Conservation (phyloP, 2,329 filamentous ascomycete genomes). For the Thielaviopsis populi region DNA sequence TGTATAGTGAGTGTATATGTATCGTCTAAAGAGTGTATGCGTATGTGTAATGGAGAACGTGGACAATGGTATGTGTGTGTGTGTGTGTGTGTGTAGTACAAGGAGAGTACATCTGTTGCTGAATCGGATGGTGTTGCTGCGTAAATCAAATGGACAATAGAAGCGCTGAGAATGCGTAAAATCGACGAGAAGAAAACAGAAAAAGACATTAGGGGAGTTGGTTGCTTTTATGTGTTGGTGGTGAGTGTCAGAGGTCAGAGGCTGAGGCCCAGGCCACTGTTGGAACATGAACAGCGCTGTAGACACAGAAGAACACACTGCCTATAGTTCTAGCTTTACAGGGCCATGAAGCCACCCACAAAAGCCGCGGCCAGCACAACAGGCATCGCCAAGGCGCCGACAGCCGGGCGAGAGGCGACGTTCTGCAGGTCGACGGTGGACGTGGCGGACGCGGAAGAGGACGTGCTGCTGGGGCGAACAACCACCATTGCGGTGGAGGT, state of each 20-base stretch:
- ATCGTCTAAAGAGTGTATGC: background rate
- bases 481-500: slow-evolving; percentile 37
- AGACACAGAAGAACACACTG: background rate
- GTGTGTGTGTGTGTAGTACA: background rate
- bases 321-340: background rate
- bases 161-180: background rate
- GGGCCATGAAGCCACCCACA: slow-evolving; percentile 19
- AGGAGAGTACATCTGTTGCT: background rate
- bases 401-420: slow-evolving; percentile 21
- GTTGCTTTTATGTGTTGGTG: background rate
- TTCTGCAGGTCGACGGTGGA: slow-evolving; percentile 27
- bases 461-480: slow-evolving; percentile 26
- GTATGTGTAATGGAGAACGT: background rate
- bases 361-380: slow-evolving; percentile 18
- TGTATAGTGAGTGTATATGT: background rate
- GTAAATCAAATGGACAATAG: background rate
- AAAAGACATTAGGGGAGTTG: background rate
- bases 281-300: background rate
- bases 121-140: background rate
- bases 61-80: no score
- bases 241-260: background rate
- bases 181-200: background rate
- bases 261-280: background rate
- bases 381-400: slow-evolving; percentile 12
- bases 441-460: slow-evolving; percentile 18